phyloP scores from a whole-genome alignment of 2,329 filamentous ascomycete genomes.

The Microthyrium microscopicum region DNA sequence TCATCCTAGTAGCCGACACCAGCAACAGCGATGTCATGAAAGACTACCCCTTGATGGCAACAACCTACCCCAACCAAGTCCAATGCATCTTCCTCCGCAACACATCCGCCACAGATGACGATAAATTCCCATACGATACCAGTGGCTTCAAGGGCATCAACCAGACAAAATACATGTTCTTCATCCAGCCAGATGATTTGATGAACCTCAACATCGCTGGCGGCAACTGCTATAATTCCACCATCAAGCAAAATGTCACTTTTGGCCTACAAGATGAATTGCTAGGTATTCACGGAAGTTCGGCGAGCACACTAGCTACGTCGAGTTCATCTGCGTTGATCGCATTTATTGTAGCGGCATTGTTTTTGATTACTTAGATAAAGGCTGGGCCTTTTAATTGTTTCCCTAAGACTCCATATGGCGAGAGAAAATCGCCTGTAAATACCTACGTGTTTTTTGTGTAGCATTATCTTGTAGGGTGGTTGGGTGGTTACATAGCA shows the following conservation, averaged over 20 bases:
- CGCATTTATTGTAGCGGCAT: too few species aligned
- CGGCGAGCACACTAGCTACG: too few species aligned
- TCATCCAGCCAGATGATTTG: conserved; percentile 54
- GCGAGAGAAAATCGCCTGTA: too few species aligned
- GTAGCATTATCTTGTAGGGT: too few species aligned
- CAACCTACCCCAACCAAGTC: conserved; percentile 52
- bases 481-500: too few species aligned
- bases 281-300: conserved; percentile 8
- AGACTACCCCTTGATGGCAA: conserved; percentile 42
- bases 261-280: conserved; percentile 29
- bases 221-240: conserved; percentile 50
- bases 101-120: conserved; percentile 51
- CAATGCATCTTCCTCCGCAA: conserved; percentile 66
- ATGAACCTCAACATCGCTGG: conserved; percentile 46
- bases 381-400: too few species aligned
- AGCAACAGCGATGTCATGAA: conserved; percentile 63
- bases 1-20: conserved; percentile 61
- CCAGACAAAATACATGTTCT: conserved; percentile 62
- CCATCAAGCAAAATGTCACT: conserved; percentile 52
- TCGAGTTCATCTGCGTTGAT: too few species aligned
- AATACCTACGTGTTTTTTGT: too few species aligned
- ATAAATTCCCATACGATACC: conserved; percentile 63
- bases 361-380: too few species aligned
- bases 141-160: conserved; percentile 50
- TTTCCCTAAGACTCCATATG: too few species aligned